A percentile compares a stretch with the other conserved stretches of the same genome.
Conservation (phyloP, 1,139 yeast genomes). For the Citeromyces hawaiiensis region DNA sequence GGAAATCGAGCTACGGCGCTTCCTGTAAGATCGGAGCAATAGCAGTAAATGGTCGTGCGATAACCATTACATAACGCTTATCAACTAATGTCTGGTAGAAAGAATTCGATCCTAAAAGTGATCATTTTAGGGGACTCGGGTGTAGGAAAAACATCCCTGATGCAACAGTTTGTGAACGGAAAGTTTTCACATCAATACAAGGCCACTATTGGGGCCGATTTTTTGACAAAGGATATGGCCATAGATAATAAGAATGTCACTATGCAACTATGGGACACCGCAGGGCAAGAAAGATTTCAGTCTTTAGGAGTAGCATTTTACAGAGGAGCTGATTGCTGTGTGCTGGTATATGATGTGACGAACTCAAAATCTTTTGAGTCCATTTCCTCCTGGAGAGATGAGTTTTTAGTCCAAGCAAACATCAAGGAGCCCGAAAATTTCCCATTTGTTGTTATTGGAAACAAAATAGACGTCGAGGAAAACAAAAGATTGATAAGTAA, state of each 20-base stretch:
- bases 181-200: conserved; percentile 93
- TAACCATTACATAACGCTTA: neutral
- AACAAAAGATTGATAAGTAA: conserved; percentile 70
- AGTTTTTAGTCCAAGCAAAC: conserved; percentile 84
- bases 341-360: conserved; percentile 87
- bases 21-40: too few species aligned
- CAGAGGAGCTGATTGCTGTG: conserved; percentile 98
- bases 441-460: conserved; percentile 91
- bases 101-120: conserved; percentile 85
- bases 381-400: conserved; percentile 88
- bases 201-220: conserved; percentile 97
- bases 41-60: neutral
- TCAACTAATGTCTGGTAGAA: conserved; percentile 21
- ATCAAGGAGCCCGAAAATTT: conserved; percentile 89
- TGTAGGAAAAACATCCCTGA: conserved; percentile 92
- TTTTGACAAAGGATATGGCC: conserved; percentile 77
- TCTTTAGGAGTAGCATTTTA: conserved; percentile 95
- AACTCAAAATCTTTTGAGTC: conserved; percentile 87
- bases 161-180: conserved; percentile 93
- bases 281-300: conserved; percentile 97
- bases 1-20: too few species aligned
- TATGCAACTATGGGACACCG: conserved; percentile 96
- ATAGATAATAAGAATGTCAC: conserved; percentile 75
- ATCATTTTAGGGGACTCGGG: conserved; percentile 96
- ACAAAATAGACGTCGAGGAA: conserved; percentile 91